Evolutionary conservation across 2,329 filamentous ascomycete genomes (phyloP).

Genomic region (Lachnum nothofagi): DNA sequence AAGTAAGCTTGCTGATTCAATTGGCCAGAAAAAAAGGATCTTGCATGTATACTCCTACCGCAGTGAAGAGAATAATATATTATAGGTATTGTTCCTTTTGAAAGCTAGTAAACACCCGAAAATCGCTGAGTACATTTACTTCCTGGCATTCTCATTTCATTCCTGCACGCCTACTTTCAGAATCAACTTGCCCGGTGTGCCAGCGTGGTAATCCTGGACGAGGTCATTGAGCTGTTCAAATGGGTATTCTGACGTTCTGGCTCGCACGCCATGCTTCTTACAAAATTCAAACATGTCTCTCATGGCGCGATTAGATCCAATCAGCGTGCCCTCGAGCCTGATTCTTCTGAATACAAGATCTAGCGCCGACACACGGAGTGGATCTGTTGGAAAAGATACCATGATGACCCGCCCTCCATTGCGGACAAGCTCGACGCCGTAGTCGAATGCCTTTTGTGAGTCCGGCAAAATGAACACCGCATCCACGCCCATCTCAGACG

Average conservation of each 20-base stretch:
- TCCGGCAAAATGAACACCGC: slow-evolving; percentile 44
- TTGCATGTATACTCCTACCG: no score
- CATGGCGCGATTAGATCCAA: slow-evolving; percentile 38
- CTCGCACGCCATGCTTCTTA: slow-evolving; percentile 33
- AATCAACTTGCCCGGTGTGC: slow-evolving; percentile 41
- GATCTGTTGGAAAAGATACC: slow-evolving; percentile 42
- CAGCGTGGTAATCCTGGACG: slow-evolving; percentile 41
- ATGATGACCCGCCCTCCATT: slow-evolving; percentile 43
- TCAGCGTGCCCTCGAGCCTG: slow-evolving; percentile 37
- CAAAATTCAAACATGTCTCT: slow-evolving; percentile 39
- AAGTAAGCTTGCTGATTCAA: no score
- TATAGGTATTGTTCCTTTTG: no score
- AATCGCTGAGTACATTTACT: no score
- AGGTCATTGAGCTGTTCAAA: slow-evolving; percentile 37
- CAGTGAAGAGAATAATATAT: no score
- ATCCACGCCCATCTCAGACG: slow-evolving; percentile 41
- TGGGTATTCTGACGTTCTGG: slow-evolving; percentile 34
- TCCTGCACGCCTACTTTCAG: slow-evolving; percentile 29
- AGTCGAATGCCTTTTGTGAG: slow-evolving; percentile 43
- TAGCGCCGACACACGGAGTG: slow-evolving; percentile 39
- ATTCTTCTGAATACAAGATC: slow-evolving; percentile 44
- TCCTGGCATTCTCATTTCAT: no score
- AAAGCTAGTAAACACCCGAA: no score
- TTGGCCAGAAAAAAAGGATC: no score
- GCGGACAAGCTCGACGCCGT: slow-evolving; percentile 39